Percentiles rank a stretch among this genome's conserved stretches.
These are phyloP conservation scores for Tuber aestivum DNA, from an alignment of 495 filamentous ascomycete genomes.

Conservation along the genomic window DNA sequence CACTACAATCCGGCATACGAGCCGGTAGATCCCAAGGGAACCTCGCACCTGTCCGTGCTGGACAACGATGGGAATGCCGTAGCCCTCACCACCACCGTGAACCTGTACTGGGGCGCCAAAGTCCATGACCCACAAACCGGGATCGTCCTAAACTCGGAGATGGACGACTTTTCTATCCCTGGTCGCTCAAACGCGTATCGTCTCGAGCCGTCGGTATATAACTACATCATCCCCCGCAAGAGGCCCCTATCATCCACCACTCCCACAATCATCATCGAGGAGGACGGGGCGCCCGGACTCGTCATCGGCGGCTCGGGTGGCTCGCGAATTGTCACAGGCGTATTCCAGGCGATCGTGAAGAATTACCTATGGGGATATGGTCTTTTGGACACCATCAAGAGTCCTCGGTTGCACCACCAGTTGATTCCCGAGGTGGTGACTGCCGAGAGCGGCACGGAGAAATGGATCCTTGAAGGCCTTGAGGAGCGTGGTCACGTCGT, in stretches of 20 bases:
- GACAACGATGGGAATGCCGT: constrained; percentile 38
- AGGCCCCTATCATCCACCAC: constrained; percentile 37
- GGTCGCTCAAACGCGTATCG: constrained; percentile 34
- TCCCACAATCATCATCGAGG: constrained; percentile 34
- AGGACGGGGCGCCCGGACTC: constrained; percentile 23
- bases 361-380: constrained; percentile 38
- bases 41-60: constrained; percentile 37
- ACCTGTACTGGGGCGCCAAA: constrained; percentile 41
- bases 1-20: constrained; percentile 42
- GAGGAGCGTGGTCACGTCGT: constrained; percentile 32
- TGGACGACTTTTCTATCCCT: constrained; percentile 43
- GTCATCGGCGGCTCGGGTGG: constrained; percentile 39
- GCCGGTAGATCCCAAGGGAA: constrained; percentile 37
- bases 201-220: constrained; percentile 35
- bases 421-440: constrained; percentile 39
- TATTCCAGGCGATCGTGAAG: constrained; percentile 41
- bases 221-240: constrained; percentile 40
- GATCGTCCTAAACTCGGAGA: constrained; percentile 38
- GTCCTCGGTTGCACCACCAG: constrained; percentile 40
- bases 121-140: constrained; percentile 39
- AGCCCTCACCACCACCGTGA: constrained; percentile 38
- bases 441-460: constrained; percentile 23
- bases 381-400: constrained; percentile 36
- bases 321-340: constrained; percentile 39
- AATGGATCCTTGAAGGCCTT: constrained; percentile 26